phyloP scores from a whole-genome alignment of 805 yeast genomes.

The Candida chauliodis region DNA sequence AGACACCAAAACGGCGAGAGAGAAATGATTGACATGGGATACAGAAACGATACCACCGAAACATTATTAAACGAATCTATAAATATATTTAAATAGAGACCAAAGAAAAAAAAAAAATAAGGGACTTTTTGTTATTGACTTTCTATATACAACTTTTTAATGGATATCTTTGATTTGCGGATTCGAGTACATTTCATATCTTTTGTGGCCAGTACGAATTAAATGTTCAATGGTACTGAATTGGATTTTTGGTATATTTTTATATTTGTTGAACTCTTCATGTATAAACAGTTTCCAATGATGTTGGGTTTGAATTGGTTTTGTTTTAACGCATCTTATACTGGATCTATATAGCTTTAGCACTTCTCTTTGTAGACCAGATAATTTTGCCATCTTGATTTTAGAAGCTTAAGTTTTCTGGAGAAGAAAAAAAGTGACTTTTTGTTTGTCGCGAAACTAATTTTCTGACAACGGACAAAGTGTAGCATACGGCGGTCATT shows the following conservation, averaged over 20 bases:
- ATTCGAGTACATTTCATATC: slow-evolving; percentile 68
- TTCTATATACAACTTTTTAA: slow-evolving; percentile 8
- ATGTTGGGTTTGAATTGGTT: slow-evolving; percentile 44
- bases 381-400: slow-evolving; percentile 30
- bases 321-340: slow-evolving; percentile 41
- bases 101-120: background rate
- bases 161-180: slow-evolving; percentile 69
- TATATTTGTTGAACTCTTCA: slow-evolving; percentile 60
- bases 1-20: slow-evolving; percentile 75
- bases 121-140: background rate
- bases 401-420: background rate
- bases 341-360: slow-evolving; percentile 48
- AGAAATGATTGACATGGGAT: slow-evolving; percentile 82
- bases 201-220: slow-evolving; percentile 68
- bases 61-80: slow-evolving; percentile 53
- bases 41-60: slow-evolving; percentile 75
- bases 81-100: slow-evolving; percentile 27
- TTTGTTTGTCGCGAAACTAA: background rate
- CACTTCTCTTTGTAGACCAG: slow-evolving; percentile 47
- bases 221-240: slow-evolving; percentile 85
- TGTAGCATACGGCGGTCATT: too few species aligned
- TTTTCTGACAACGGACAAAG: too few species aligned
- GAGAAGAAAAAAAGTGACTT: background rate
- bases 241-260: slow-evolving; percentile 64
- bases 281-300: slow-evolving; percentile 47